These are phyloP conservation scores for Kingdonia uniflora DNA, from an alignment of 164 flowering plant genomes.

Conservation along the genomic window DNA sequence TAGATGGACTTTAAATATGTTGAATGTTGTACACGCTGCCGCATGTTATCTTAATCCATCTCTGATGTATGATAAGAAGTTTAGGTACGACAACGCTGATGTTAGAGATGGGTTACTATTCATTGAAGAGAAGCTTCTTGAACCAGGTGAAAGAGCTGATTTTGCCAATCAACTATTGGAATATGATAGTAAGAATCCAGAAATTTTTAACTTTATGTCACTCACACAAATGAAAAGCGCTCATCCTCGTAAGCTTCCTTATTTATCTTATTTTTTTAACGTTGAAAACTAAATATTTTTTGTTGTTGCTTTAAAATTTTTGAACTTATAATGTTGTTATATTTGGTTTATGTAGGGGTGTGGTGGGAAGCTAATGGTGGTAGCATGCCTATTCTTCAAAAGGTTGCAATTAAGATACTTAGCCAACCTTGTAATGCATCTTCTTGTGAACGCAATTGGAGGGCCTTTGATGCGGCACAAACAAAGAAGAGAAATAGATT, in stretches of 20 bases:
- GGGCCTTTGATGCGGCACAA: neutral
- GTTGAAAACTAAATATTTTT: neutral
- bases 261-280: neutral
- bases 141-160: neutral
- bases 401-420: slow-evolving; percentile 11
- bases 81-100: neutral
- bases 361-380: neutral
- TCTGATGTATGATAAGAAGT: neutral
- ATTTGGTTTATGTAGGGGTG: slow-evolving; percentile 7
- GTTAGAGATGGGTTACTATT: neutral
- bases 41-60: slow-evolving; percentile 18
- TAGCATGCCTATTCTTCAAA: slow-evolving; percentile 2
- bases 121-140: neutral
- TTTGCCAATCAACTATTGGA: neutral
- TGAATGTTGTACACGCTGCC: slow-evolving; percentile 16
- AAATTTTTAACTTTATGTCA: slow-evolving; percentile 5
- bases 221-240: slow-evolving; percentile 10
- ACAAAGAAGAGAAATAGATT: too few relatives aligned
- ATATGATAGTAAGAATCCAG: neutral
- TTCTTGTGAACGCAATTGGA: neutral
- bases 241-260: slow-evolving; percentile 18
- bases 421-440: slow-evolving; percentile 21
- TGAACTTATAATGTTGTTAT: neutral
- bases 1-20: too few relatives aligned
- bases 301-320: neutral